phyloP scores from a whole-genome alignment of 805 yeast species.

The Ogataea kodamae region DNA sequence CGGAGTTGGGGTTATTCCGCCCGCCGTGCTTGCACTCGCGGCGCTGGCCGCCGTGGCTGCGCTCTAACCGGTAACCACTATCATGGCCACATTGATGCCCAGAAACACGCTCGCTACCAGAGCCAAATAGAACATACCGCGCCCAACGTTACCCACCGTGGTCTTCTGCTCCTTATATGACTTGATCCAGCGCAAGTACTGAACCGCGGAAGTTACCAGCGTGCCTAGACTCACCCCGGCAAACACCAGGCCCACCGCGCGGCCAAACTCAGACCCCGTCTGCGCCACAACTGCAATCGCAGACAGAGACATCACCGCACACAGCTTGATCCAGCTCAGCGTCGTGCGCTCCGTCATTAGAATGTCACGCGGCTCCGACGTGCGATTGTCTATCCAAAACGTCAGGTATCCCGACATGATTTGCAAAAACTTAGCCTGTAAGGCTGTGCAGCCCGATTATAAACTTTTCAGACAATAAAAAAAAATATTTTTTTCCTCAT shows the following conservation, averaged over 20 bases:
- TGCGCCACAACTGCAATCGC: slow-evolving; percentile 48
- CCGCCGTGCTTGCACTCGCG: slow-evolving; percentile 1
- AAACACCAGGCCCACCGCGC: slow-evolving; percentile 23
- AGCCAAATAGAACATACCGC: slow-evolving; percentile 35
- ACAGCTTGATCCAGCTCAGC: slow-evolving; percentile 45
- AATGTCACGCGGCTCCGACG: slow-evolving; percentile 53
- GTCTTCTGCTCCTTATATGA: slow-evolving; percentile 42
- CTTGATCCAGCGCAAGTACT: slow-evolving; percentile 43
- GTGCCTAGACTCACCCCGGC: slow-evolving; percentile 38
- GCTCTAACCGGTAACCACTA: slow-evolving; percentile 7
- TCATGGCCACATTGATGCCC: slow-evolving; percentile 35
- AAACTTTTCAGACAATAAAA: slow-evolving; percentile 5
- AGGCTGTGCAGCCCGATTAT: slow-evolving; percentile 2
- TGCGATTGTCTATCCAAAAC: slow-evolving; percentile 34
- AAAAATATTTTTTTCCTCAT: slow-evolving; percentile 22
- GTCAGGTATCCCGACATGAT: slow-evolving; percentile 12
- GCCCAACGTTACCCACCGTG: slow-evolving; percentile 34
- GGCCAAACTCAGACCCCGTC: slow-evolving; percentile 31
- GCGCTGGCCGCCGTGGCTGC: slow-evolving; percentile 4
- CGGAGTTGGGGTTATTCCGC: too few species aligned
- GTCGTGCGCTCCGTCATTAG: slow-evolving; percentile 53
- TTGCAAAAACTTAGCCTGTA: slow-evolving; percentile 1
- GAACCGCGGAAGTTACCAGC: slow-evolving; percentile 37
- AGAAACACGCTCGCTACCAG: slow-evolving; percentile 34
- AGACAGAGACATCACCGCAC: slow-evolving; percentile 42